Evolutionary conservation across 164 flowering plant species (phyloP).

Genomic region (Annona cherimola): DNA sequence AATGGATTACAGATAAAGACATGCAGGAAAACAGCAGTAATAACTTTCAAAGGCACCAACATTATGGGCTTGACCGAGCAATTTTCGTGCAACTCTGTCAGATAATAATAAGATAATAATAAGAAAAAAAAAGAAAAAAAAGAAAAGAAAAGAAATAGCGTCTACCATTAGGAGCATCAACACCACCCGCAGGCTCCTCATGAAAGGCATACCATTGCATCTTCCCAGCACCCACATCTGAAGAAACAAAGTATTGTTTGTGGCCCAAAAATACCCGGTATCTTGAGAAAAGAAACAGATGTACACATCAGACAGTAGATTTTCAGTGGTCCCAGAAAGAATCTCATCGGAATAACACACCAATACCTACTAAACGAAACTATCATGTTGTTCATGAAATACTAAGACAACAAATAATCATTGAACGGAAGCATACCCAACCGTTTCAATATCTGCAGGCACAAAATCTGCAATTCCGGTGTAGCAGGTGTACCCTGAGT

Average conservation of each 20-base stretch:
- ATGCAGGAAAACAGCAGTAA: neutral
- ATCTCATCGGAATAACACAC: neutral
- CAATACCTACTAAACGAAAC: neutral
- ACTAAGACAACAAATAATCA: neutral
- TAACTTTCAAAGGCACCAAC: neutral
- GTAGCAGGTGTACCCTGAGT: conserved; percentile 93
- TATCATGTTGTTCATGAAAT: neutral
- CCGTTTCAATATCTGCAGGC: conserved; percentile 85
- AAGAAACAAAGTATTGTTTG: conserved; percentile 96
- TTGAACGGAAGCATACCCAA: conserved; percentile 54
- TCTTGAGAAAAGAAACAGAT: conserved; percentile 35
- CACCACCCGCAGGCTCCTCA: conserved; percentile 84
- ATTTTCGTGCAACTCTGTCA: neutral
- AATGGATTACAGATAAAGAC: neutral
- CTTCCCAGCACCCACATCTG: conserved; percentile 96
- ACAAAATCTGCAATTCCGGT: conserved; percentile 96
- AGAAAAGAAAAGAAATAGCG: conserved; percentile 6
- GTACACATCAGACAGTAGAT: conserved; percentile 8
- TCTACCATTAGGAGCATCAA: conserved; percentile 63
- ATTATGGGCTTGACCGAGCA: neutral
- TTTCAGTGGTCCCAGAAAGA: neutral
- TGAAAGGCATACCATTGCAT: conserved; percentile 99
- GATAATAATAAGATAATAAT: neutral
- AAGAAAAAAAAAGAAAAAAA: neutral
- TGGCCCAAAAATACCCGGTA: conserved; percentile 96